Conservation (phyloP, 2,329 filamentous ascomycete species). For the Aureobasidium mangrovei region DNA sequence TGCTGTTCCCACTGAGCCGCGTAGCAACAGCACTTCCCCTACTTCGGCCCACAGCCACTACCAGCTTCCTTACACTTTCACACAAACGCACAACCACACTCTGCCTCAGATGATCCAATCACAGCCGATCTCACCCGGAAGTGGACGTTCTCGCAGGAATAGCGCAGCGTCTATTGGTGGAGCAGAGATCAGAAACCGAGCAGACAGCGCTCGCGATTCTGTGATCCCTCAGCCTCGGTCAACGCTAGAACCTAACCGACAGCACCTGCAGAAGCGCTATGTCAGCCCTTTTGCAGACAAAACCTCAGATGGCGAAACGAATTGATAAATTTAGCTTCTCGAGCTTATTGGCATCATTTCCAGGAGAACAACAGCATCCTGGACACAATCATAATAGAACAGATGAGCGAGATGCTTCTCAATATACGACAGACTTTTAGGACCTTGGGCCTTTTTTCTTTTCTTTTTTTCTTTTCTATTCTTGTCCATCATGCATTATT, state of each 20-base stretch:
- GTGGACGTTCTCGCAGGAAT: constrained; percentile 21
- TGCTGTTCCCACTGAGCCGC: background rate
- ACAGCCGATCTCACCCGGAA: constrained; percentile 19
- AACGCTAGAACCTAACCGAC: constrained; percentile 9
- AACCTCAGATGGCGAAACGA: constrained; percentile 4
- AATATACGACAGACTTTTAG: background rate
- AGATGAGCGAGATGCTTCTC: background rate
- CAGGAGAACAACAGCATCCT: constrained; percentile 8
- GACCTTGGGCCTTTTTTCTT: background rate
- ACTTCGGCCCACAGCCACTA: background rate
- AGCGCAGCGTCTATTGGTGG: constrained; percentile 19
- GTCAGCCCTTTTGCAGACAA: constrained; percentile 8
- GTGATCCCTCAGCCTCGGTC: constrained; percentile 5
- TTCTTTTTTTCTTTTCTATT: background rate
- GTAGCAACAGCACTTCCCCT: constrained; percentile 8
- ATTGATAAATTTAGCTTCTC: background rate
- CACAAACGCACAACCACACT: constrained; percentile 27
- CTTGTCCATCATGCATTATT: background rate
- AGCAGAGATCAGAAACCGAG: constrained; percentile 21
- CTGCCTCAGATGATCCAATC: constrained; percentile 23
- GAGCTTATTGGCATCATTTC: background rate
- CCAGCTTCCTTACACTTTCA: constrained; percentile 15
- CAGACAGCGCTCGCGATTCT: constrained; percentile 24
- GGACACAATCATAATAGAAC: background rate
- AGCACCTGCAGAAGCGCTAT: constrained; percentile 7